Evolutionary conservation across 1,284 basidiomycete species (phyloP).

Genomic region (Flammula alnicola): DNA sequence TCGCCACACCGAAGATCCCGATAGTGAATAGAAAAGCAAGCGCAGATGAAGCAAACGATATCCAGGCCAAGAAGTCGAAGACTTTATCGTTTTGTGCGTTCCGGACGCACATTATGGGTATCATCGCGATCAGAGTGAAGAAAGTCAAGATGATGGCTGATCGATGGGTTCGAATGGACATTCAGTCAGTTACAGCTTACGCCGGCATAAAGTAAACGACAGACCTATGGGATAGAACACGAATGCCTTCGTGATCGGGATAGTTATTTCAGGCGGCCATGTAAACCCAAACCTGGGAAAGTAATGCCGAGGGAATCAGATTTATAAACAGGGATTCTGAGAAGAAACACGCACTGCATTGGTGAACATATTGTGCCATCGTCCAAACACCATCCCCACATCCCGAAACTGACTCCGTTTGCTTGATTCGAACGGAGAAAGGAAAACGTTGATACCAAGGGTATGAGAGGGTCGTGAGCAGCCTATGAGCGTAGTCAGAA

Average conservation of each 20-base stretch:
- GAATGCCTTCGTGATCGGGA: conserved; percentile 35
- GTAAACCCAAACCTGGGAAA: conserved; percentile 37
- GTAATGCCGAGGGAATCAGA: neutral
- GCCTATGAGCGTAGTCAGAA: conserved; percentile 19
- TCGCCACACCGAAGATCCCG: conserved; percentile 35
- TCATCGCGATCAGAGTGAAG: conserved; percentile 31
- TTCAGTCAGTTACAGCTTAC: too few relatives aligned
- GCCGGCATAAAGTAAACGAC: too few relatives aligned
- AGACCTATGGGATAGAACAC: conserved; percentile 39
- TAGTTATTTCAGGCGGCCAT: conserved; percentile 38
- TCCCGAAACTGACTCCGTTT: conserved; percentile 39
- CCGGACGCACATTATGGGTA: conserved; percentile 29
- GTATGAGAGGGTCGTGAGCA: conserved; percentile 38
- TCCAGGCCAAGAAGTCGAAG: conserved; percentile 29
- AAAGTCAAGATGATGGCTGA: conserved; percentile 31
- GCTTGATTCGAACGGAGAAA: conserved; percentile 39
- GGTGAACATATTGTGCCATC: conserved; percentile 31
- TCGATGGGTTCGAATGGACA: neutral
- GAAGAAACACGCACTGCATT: conserved; percentile 28
- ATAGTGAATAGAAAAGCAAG: conserved; percentile 39
- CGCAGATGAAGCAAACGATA: conserved; percentile 30
- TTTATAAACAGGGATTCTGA: neutral
- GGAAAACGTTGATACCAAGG: conserved; percentile 33
- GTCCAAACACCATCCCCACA: conserved; percentile 45
- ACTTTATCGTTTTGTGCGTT: conserved; percentile 30